These are phyloP conservation scores for Colletotrichum zoysiae DNA, from an alignment of 2,329 filamentous ascomycete genomes.

Conservation along the genomic window DNA sequence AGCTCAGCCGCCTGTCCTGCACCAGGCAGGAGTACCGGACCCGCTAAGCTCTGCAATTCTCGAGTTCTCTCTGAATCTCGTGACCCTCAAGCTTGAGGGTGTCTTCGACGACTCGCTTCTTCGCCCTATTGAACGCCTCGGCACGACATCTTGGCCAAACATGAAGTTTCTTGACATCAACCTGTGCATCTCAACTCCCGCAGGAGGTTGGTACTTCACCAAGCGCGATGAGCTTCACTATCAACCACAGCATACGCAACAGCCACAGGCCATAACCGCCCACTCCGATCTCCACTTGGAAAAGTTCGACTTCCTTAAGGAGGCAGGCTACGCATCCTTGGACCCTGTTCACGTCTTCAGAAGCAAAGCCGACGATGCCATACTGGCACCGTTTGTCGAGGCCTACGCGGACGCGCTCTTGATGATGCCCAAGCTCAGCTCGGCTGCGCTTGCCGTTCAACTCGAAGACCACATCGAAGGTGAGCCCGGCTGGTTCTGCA, in stretches of 20 bases:
- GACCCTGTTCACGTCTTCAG: conserved; percentile 7
- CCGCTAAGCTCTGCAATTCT: conserved; percentile 5
- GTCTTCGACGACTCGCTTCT: conserved; percentile 8
- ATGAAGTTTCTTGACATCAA: conserved; percentile 11
- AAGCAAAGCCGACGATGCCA: not conserved
- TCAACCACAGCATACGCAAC: not conserved
- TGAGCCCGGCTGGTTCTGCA: conserved; percentile 13
- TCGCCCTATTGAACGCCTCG: not conserved
- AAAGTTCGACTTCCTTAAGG: conserved; percentile 1
- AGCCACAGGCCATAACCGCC: not conserved
- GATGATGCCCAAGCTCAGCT: conserved; percentile 4
- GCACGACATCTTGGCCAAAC: conserved; percentile 1
- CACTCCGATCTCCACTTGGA: conserved; percentile 2
- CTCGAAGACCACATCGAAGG: conserved; percentile 6
- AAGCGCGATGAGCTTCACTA: not conserved
- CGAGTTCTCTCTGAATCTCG: not conserved
- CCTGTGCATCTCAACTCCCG: not conserved
- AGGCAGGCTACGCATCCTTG: not conserved
- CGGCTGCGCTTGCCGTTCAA: not conserved
- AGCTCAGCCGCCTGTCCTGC: not conserved
- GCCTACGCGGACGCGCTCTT: conserved; percentile 3
- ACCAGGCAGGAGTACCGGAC: not conserved
- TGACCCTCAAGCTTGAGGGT: not conserved
- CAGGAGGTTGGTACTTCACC: conserved; percentile 8
- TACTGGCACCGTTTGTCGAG: not conserved